Conservation (phyloP, 164 flowering plant genomes). For the Euptelea pleiosperma region DNA sequence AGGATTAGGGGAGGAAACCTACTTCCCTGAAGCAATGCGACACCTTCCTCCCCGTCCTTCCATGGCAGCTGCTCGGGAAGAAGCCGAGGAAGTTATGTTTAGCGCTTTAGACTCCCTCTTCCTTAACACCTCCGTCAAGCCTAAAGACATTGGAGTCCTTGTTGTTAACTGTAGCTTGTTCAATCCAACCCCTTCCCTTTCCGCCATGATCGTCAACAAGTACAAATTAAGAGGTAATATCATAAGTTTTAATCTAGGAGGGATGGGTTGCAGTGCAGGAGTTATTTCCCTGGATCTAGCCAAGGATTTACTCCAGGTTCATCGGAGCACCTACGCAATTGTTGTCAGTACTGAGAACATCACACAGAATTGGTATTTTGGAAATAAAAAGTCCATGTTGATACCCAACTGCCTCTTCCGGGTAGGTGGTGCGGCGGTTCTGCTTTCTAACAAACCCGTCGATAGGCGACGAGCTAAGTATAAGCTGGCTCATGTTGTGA, state of each 20-base stretch:
- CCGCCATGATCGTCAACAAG: conserved; percentile 1
- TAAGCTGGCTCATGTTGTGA: background rate
- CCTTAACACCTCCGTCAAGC: background rate
- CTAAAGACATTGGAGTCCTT: background rate
- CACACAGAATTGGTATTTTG: too few species aligned
- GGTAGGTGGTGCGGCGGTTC: conserved; percentile 1
- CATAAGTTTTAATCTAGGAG: too few species aligned
- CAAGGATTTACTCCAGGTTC: too few species aligned
- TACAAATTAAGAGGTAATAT: background rate
- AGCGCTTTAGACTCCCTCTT: background rate
- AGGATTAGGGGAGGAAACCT: conserved; percentile 26
- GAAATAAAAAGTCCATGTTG: background rate
- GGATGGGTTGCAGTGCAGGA: conserved; percentile 1
- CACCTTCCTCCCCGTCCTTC: conserved; percentile 18
- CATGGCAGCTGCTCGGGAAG: conserved; percentile 19
- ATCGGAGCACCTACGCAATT: too few species aligned
- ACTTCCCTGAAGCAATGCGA: conserved; percentile 20
- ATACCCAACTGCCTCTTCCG: too few species aligned
- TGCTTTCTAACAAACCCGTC: conserved; percentile 1
- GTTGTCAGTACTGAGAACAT: too few species aligned
- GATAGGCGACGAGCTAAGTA: conserved; percentile 3
- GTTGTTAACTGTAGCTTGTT: conserved; percentile 1
- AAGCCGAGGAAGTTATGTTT: conserved; percentile 10
- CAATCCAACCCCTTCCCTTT: background rate
- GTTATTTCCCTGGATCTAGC: too few species aligned